phyloP scores from a whole-genome alignment of 2,329 filamentous ascomycete genomes.

The Colletotrichum musicola region DNA sequence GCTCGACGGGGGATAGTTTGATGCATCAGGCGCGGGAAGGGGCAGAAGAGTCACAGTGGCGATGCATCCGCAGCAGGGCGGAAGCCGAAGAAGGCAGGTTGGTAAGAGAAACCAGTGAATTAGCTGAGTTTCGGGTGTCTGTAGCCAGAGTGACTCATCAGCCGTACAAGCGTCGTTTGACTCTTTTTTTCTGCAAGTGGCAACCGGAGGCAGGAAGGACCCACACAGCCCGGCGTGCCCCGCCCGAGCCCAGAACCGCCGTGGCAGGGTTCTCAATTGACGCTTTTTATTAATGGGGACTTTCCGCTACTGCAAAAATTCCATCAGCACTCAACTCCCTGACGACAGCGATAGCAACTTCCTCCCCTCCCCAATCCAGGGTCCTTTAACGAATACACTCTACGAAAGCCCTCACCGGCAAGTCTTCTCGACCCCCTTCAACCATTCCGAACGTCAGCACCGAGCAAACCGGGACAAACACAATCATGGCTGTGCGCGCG shows the following conservation, averaged over 20 bases:
- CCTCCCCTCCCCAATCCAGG: neutral
- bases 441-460: conserved; percentile 8
- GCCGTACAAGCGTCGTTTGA: conserved; percentile 21
- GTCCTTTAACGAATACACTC: neutral
- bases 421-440: neutral
- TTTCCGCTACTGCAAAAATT: conserved; percentile 38
- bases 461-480: conserved; percentile 21
- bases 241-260: conserved; percentile 19
- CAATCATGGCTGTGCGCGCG: conserved; percentile 74
- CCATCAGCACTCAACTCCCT: conserved; percentile 33
- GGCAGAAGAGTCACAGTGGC: conserved; percentile 31
- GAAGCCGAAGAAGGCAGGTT: conserved; percentile 9
- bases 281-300: conserved; percentile 39
- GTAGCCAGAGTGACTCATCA: conserved; percentile 35
- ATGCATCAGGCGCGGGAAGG: neutral
- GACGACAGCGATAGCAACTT: conserved; percentile 15
- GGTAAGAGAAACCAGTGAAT: conserved; percentile 6
- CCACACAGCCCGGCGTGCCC: conserved; percentile 34
- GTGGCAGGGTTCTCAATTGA: conserved; percentile 16
- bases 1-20: conserved; percentile 2
- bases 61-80: conserved; percentile 16
- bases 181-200: conserved; percentile 4
- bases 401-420: conserved; percentile 5
- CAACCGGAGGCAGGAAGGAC: conserved; percentile 9
- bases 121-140: conserved; percentile 11